A percentile compares a stretch with the other conserved stretches of the same genome.
These are phyloP conservation scores for Colletotrichum acutatum DNA, from an alignment of 2,329 filamentous ascomycete genomes.

Conservation along the genomic window DNA sequence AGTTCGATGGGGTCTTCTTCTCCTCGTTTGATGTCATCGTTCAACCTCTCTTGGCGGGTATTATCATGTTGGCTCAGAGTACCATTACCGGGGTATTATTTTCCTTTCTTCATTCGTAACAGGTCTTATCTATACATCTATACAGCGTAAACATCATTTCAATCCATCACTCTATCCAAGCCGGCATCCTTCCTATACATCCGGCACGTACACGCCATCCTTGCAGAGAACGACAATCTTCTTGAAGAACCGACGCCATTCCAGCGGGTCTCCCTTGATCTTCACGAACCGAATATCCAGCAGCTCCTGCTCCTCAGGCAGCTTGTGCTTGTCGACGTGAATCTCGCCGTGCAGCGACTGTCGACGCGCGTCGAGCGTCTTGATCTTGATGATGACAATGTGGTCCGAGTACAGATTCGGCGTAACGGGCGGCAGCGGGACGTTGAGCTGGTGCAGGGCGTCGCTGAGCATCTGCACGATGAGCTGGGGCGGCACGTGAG, in stretches of 20 bases:
- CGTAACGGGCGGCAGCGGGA: conserved; percentile 71
- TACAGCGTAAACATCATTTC: conserved; percentile 23
- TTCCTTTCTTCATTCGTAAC: not conserved
- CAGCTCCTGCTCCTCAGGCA: conserved; percentile 68
- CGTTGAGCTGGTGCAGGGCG: conserved; percentile 85
- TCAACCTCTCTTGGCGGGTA: not conserved
- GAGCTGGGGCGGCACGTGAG: conserved; percentile 77
- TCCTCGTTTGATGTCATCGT: not conserved
- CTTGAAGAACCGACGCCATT: conserved; percentile 98
- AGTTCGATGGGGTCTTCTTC: too few species aligned
- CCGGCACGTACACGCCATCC: conserved; percentile 77
- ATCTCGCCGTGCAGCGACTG: conserved; percentile 82
- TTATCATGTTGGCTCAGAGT: not conserved
- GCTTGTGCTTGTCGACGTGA: conserved; percentile 72
- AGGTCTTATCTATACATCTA: conserved; percentile 19
- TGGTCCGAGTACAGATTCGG: conserved; percentile 64
- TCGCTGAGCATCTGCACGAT: conserved; percentile 84
- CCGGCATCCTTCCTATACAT: conserved; percentile 46
- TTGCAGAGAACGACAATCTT: conserved; percentile 89
- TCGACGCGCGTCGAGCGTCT: conserved; percentile 76
- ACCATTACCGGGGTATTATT: not conserved
- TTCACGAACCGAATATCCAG: conserved; percentile 94
- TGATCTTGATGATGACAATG: conserved; percentile 75
- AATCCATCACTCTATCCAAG: conserved; percentile 7
- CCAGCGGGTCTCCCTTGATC: conserved; percentile 92